Percentiles rank a stretch among this genome's conserved stretches.
Evolutionary conservation across 2,329 filamentous ascomycete genomes (phyloP).

Genomic region (Microsporum audouinii): DNA sequence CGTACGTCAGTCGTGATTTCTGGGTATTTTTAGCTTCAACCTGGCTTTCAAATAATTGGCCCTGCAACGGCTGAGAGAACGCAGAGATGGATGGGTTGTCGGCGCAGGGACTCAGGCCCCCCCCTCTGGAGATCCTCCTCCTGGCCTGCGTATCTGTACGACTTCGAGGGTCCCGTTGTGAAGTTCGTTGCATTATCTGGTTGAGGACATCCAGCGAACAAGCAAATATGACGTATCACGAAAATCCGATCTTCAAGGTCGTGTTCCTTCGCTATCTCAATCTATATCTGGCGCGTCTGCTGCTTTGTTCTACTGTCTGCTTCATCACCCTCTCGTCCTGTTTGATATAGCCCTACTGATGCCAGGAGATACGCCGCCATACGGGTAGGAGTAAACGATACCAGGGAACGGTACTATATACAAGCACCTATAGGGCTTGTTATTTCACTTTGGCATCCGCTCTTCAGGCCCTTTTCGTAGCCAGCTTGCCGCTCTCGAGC

Average conservation of each 20-base stretch:
- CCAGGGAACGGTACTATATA: too few relatives aligned
- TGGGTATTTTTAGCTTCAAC: not conserved
- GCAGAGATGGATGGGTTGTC: not conserved
- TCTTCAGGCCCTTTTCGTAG: not conserved
- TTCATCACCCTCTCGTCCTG: not conserved
- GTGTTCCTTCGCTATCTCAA: not conserved
- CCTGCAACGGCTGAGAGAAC: not conserved
- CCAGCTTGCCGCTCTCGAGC: slow-evolving; percentile 1
- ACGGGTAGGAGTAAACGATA: too few relatives aligned
- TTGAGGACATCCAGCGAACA: not conserved
- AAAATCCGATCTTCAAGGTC: not conserved
- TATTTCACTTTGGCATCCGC: too few relatives aligned
- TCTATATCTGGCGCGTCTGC: not conserved
- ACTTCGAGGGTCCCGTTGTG: not conserved
- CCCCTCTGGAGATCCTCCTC: not conserved
- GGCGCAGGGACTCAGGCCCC: not conserved
- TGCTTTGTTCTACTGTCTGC: not conserved
- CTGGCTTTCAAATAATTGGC: not conserved
- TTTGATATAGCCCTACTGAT: too few relatives aligned
- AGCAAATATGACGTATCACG: slow-evolving; percentile 3
- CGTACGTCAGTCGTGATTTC: not conserved
- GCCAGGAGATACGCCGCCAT: too few relatives aligned
- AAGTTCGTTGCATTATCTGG: slow-evolving; percentile 2
- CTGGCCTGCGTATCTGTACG: not conserved
- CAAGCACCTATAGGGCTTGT: too few relatives aligned